Conservation (phyloP, 441 rosid genomes). For the Viola pubescens region DNA sequence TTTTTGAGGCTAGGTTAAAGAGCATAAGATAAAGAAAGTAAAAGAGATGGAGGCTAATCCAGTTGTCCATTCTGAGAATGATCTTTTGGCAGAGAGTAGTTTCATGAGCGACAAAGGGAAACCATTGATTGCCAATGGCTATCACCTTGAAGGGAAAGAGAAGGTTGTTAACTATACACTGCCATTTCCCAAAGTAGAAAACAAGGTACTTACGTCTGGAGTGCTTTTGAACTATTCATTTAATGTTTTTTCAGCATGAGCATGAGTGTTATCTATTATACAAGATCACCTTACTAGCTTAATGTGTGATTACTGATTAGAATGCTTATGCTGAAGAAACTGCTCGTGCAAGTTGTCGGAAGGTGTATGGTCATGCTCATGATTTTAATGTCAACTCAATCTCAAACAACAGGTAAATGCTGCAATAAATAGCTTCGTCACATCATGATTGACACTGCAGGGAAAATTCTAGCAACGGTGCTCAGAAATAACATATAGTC, state of each 20-base stretch:
- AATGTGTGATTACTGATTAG: conserved; percentile 38
- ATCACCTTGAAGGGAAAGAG: conserved; percentile 31
- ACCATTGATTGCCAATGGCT: conserved; percentile 28
- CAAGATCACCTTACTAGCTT: conserved; percentile 16
- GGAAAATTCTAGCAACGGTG: neutral
- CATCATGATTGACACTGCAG: conserved; percentile 4
- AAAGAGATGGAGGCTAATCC: conserved; percentile 34
- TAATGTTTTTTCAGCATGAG: neutral
- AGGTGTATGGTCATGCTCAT: conserved; percentile 63
- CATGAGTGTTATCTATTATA: conserved; percentile 1
- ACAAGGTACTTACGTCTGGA: conserved; percentile 32
- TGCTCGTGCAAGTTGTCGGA: conserved; percentile 48
- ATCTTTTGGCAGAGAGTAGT: conserved; percentile 51
- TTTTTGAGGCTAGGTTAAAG: conserved; percentile 42
- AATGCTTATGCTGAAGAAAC: conserved; percentile 34
- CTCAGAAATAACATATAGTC: neutral
- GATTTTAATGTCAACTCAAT: conserved; percentile 86
- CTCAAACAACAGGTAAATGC: conserved; percentile 76
- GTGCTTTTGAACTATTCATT: neutral
- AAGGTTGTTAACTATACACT: conserved; percentile 16
- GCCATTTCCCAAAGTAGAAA: conserved; percentile 21
- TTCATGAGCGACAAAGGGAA: conserved; percentile 31
- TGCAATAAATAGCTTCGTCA: neutral
- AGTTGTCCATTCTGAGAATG: conserved; percentile 46
- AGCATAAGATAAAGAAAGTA: conserved; percentile 40